These are phyloP conservation scores for Balakata baccata DNA, from an alignment of 345 rosid species.

Conservation along the genomic window DNA sequence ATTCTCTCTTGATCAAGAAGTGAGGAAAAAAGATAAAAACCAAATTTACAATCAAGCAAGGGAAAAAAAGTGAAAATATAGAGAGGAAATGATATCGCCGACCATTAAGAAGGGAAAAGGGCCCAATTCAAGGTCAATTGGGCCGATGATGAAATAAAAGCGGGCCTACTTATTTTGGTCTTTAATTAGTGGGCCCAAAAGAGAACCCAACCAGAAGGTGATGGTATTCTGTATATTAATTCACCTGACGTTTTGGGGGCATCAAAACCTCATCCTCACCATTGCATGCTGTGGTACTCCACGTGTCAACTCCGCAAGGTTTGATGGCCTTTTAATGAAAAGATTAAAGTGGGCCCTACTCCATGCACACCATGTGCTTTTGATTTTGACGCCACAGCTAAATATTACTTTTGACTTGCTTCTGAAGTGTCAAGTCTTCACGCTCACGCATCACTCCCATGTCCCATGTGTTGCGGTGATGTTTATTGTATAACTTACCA, in stretches of 20 bases:
- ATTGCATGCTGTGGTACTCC: slow-evolving; percentile 1
- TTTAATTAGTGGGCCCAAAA: slow-evolving; percentile 29
- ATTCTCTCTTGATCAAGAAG: too few species aligned
- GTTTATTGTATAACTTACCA: too few species aligned
- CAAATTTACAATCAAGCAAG: neutral
- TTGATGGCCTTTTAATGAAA: neutral
- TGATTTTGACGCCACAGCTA: slow-evolving; percentile 28
- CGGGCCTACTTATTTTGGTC: slow-evolving; percentile 26
- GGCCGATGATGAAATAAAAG: slow-evolving; percentile 30
- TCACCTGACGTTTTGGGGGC: slow-evolving; percentile 35
- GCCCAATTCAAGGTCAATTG: slow-evolving; percentile 25
- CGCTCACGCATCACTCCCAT: too few species aligned
- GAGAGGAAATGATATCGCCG: slow-evolving; percentile 5
- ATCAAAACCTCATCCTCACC: slow-evolving; percentile 21
- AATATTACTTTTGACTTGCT: neutral
- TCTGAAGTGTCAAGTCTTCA: neutral
- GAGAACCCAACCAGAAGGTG: slow-evolving; percentile 24
- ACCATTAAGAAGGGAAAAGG: slow-evolving; percentile 32
- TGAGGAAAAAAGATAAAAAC: neutral
- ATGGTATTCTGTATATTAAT: too few species aligned
- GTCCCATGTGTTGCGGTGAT: too few species aligned
- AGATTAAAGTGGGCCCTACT: slow-evolving; percentile 16
- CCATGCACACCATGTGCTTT: slow-evolving; percentile 34
- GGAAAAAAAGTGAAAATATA: neutral
- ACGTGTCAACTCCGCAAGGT: slow-evolving; percentile 17